Base-by-base conservation (phyloP, 148 eudicot species). In the Beta vulgaris region DNA sequence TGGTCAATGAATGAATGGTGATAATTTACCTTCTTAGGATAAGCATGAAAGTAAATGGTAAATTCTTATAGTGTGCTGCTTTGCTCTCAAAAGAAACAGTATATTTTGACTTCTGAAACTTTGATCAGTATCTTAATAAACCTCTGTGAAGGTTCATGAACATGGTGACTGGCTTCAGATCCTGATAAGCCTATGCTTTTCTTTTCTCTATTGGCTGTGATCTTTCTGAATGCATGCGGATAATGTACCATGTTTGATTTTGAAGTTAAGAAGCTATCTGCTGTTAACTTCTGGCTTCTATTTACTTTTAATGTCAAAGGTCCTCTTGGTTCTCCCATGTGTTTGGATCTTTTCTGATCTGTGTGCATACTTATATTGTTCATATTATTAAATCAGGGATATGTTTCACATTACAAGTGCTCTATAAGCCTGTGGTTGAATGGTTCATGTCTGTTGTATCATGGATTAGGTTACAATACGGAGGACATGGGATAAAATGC, bases 401-500 rank as follows among this genome's bases (percentile, higher is more conserved):
- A 32, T 70, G 60, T 58, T n/a, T 55, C 34, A 39, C 36, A 9
- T 58, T 58, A 25, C 34, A 39, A 31, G 7, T 29, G 31, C 25
- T 48, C 32, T 63, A 11, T 40, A 16, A 39, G n/a, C 32, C 18
- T 40, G 40, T 4, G 39, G n/a, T 18, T 65, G 42, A 49, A 16
- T 65, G 64, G 37, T 61, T 35, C 21, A 63, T 73, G 51, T n/a
- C 4, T 61, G 48, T 46, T 76, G 29, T 51, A 32, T 73, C 2
- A 61, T 69, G 66, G 42, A 23, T 36, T 69, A 85, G 87, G 48
- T 82, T 28, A 85, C 87, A 71, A 39, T 85, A 44, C 77, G 79
- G 37, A 74, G 88, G 73, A 85, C 88, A 18, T 85, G 88, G 88
- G 73, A 75, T 29, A 82, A 82, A 78, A 80, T 85, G 88, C 81